A percentile compares a stretch with the other conserved stretches of the same genome.
These are phyloP conservation scores for Camellia granthamiana DNA, from an alignment of 148 eudicot genomes.

Conservation along the genomic window DNA sequence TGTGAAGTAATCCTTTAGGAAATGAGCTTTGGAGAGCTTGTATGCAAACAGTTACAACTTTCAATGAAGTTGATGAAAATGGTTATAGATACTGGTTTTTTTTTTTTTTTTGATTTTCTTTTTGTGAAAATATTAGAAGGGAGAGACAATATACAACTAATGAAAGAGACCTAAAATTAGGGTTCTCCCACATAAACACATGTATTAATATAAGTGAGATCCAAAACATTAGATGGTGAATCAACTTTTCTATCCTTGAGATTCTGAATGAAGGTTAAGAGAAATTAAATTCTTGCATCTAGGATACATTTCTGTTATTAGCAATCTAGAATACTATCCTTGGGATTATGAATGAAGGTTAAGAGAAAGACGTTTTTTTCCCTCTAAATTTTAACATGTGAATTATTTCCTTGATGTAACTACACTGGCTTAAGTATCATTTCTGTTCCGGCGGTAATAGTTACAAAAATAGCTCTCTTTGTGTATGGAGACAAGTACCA, in stretches of 20 bases:
- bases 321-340: not conserved
- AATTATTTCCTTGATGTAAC: not conserved
- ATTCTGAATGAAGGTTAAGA: too few relatives aligned
- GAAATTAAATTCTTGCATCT: too few relatives aligned
- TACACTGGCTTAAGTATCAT: not conserved
- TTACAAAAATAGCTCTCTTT: not conserved
- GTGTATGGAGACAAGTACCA: not conserved
- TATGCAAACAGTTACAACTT: not conserved
- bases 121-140: too few relatives aligned
- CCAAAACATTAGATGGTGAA: too few relatives aligned
- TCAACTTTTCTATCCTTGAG: too few relatives aligned
- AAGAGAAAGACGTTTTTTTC: not conserved
- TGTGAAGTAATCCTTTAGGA: not conserved
- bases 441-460: not conserved
- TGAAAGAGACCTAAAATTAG: too few relatives aligned
- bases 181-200: too few relatives aligned
- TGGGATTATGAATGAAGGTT: not conserved
- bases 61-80: not conserved
- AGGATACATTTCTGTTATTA: not conserved
- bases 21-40: not conserved
- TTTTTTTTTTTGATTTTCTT: too few relatives aligned
- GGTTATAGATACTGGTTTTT: too few relatives aligned
- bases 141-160: too few relatives aligned
- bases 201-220: too few relatives aligned
- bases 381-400: not conserved